These are phyloP conservation scores for Quercus glauca DNA, from an alignment of 306 rosid genomes.

Conservation along the genomic window DNA sequence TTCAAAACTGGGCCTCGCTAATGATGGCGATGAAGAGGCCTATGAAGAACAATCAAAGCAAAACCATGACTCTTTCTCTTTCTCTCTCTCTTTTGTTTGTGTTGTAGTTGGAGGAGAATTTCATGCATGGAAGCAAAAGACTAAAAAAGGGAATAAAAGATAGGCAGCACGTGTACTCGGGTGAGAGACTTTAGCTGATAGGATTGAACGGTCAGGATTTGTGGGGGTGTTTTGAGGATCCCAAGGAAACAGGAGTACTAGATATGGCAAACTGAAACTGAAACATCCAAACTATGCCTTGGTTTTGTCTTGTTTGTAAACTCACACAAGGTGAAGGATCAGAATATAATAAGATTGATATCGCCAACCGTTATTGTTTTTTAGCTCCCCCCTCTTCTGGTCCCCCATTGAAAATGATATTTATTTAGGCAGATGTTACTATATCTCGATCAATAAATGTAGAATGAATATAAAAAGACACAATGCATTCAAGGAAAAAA, in stretches of 20 bases:
- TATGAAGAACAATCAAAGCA: slow-evolving; percentile 37
- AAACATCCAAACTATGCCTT: slow-evolving; percentile 41
- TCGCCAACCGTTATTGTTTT: slow-evolving; percentile 34
- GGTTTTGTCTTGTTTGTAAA: slow-evolving; percentile 35
- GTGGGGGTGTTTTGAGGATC: slow-evolving; percentile 33
- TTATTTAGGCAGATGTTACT: slow-evolving; percentile 23
- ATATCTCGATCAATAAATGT: neutral
- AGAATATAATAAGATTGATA: neutral
- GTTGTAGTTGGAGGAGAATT: slow-evolving; percentile 77
- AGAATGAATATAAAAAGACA: no score
- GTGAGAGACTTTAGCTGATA: slow-evolving; percentile 43
- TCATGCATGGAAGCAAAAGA: slow-evolving; percentile 85
- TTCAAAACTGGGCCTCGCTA: slow-evolving; percentile 36
- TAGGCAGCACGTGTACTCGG: slow-evolving; percentile 64
- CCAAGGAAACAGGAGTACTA: slow-evolving; percentile 24
- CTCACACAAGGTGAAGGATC: slow-evolving; percentile 38
- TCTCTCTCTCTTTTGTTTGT: slow-evolving; percentile 26
- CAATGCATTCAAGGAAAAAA: no score
- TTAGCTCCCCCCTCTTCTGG: slow-evolving; percentile 13
- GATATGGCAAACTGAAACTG: slow-evolving; percentile 30
- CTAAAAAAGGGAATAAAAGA: slow-evolving; percentile 39
- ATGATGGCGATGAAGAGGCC: slow-evolving; percentile 39
- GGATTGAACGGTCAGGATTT: slow-evolving; percentile 54
- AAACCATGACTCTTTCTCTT: slow-evolving; percentile 41
- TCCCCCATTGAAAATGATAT: slow-evolving; percentile 25